Conservation (phyloP, 73 alveolate genomes). For the Paraurostyla sp. region DNA sequence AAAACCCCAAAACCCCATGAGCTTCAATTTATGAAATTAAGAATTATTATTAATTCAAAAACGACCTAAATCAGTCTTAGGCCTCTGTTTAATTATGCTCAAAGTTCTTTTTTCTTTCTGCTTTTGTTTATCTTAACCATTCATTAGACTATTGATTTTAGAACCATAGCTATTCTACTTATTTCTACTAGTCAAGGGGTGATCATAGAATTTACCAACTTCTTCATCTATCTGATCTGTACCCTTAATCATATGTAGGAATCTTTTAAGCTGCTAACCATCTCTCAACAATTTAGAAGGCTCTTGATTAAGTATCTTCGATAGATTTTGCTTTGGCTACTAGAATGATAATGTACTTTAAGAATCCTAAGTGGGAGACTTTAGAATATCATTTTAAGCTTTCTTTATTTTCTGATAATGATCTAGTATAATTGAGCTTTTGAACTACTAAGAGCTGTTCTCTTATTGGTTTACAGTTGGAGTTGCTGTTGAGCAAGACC, state of each 20-base stretch:
- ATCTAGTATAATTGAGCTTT: neutral
- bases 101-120: neutral
- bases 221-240: neutral
- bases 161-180: neutral
- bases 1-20: no score
- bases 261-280: neutral
- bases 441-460: neutral
- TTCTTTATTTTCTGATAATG: no score
- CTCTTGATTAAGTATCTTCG: neutral
- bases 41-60: no score
- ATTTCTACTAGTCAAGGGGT: constrained; percentile 1
- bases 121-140: neutral
- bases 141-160: neutral
- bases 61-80: neutral
- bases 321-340: neutral
- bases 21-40: no score
- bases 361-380: no score
- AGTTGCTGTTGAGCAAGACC: constrained; percentile 4
- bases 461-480: neutral
- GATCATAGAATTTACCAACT: neutral
- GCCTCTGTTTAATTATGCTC: neutral
- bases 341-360: no score
- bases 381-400: no score
- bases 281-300: neutral
- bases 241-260: neutral